Evolutionary conservation across 129 eudicot genomes (phyloP).

Genomic region (Rutidosis leptorrhynchoides): DNA sequence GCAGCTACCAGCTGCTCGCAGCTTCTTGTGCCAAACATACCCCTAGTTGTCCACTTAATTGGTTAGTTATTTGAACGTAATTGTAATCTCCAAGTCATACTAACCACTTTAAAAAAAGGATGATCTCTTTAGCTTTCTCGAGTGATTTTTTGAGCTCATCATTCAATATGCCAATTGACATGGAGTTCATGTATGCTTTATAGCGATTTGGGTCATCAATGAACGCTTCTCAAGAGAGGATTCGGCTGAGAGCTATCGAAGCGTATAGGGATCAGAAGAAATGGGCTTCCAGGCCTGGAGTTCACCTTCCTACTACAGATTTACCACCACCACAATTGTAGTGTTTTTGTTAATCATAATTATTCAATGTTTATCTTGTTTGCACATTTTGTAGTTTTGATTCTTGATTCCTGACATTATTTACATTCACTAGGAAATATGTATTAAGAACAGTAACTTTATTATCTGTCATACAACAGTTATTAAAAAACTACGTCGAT

Average conservation of each 20-base stretch:
- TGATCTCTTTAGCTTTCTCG: background rate
- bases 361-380: conserved; percentile 5
- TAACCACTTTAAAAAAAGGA: background rate
- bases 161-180: background rate
- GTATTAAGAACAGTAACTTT: no score
- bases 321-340: conserved; percentile 13
- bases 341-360: background rate
- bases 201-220: conserved; percentile 51
- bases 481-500: no score
- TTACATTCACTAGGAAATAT: background rate
- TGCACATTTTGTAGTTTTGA: background rate
- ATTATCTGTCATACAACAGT: no score
- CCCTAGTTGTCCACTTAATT: background rate
- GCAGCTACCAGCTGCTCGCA: no score
- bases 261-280: conserved; percentile 72
- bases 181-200: conserved; percentile 5
- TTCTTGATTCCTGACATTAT: background rate
- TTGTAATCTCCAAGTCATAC: background rate
- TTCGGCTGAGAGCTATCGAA: conserved; percentile 73
- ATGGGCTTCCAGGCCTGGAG: conserved; percentile 88
- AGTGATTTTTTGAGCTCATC: conserved; percentile 1
- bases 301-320: conserved; percentile 53
- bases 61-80: no score
- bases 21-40: no score
- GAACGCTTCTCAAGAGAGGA: conserved; percentile 86